Conservation (phyloP, 2,329 filamentous ascomycete species). For the Penicillium sp. region DNA sequence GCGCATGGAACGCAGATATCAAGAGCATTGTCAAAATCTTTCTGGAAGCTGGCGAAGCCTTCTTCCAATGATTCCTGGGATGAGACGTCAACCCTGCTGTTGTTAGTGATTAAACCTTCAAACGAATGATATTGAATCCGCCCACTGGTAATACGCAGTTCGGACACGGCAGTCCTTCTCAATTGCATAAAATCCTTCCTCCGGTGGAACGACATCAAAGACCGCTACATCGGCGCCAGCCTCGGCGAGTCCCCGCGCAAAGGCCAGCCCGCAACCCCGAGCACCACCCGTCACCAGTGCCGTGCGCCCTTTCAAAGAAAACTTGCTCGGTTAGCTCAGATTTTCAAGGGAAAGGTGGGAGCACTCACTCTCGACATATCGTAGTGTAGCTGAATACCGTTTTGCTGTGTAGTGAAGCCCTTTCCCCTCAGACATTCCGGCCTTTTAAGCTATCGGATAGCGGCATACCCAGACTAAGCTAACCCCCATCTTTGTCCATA, state of each 20-base stretch:
- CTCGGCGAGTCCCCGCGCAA: conserved; percentile 48
- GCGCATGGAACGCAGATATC: conserved; percentile 50
- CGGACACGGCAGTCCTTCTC: conserved; percentile 45
- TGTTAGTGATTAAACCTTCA: neutral
- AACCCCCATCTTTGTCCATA: conserved; percentile 24
- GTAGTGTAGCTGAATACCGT: neutral
- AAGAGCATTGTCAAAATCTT: conserved; percentile 39
- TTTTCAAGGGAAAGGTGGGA: no score
- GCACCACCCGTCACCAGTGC: conserved; percentile 51
- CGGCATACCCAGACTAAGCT: neutral
- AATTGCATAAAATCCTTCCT: conserved; percentile 42
- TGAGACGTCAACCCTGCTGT: conserved; percentile 42
- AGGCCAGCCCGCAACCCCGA: conserved; percentile 48
- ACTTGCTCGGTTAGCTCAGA: conserved; percentile 34
- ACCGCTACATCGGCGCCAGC: conserved; percentile 49
- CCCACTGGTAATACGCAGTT: conserved; percentile 42
- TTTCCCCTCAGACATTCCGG: conserved; percentile 5
- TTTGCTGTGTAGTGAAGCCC: neutral
- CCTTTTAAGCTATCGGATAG: conserved; percentile 8
- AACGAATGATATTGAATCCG: neutral
- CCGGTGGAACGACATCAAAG: conserved; percentile 49
- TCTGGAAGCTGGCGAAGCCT: conserved; percentile 37
- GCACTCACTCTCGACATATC: conserved; percentile 27
- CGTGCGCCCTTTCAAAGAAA: conserved; percentile 51
- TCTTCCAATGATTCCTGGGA: conserved; percentile 31